These are phyloP conservation scores for Alternaria longipes DNA, from an alignment of 2,329 filamentous ascomycete species.

Conservation along the genomic window DNA sequence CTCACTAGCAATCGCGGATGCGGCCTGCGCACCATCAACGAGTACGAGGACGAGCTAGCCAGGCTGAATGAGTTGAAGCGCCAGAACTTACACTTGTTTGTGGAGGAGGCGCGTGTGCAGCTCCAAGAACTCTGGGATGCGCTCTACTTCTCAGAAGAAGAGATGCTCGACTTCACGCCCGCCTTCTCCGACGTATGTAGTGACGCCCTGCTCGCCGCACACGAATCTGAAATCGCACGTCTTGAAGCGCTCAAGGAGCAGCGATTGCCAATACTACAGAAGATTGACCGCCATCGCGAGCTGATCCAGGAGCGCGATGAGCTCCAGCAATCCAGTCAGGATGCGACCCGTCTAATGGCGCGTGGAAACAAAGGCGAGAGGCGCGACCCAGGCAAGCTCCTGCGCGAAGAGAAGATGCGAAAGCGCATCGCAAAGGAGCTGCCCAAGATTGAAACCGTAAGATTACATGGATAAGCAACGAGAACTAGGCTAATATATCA, in stretches of 20 bases:
- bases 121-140: constrained; percentile 95
- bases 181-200: constrained; percentile 98
- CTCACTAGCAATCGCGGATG: constrained; percentile 88
- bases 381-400: constrained; percentile 90
- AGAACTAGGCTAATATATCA: constrained; percentile 3
- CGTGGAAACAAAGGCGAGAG: constrained; percentile 93
- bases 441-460: constrained; percentile 80
- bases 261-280: constrained; percentile 80
- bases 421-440: constrained; percentile 97
- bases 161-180: constrained; percentile 98
- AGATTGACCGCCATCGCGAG: constrained; percentile 84
- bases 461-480: background rate
- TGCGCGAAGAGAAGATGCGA: constrained; percentile 97
- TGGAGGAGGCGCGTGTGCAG: constrained; percentile 90
- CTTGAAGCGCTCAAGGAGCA: constrained; percentile 86
- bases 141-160: constrained; percentile 94
- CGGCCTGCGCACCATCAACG: constrained; percentile 89
- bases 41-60: constrained; percentile 90
- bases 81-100: constrained; percentile 93
- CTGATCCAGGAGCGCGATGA: constrained; percentile 88
- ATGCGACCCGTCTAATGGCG: constrained; percentile 90
- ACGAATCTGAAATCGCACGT: constrained; percentile 87
- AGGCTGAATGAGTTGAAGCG: constrained; percentile 91
- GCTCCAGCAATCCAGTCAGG: constrained; percentile 88
- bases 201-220: constrained; percentile 91